Evolutionary conservation across 768 basidiomycete genomes (phyloP).

Genomic region (Boletus rubescentipes): DNA sequence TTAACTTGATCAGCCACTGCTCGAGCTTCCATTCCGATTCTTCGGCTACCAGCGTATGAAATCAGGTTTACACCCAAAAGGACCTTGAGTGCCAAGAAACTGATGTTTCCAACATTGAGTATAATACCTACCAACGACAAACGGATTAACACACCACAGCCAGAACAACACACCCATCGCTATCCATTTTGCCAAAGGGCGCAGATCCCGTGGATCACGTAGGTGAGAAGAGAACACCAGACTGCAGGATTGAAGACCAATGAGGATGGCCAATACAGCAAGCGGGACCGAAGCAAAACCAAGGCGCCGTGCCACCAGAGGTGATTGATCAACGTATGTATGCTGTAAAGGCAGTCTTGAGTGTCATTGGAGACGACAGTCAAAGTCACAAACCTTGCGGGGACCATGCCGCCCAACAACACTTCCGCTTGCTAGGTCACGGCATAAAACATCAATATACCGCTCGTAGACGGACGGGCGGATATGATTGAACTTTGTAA

Average conservation of each 20-base stretch:
- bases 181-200: conserved; percentile 56
- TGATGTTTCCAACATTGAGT: conserved; percentile 24
- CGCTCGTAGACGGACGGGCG: conserved; percentile 93
- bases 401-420: conserved; percentile 64
- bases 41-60: conserved; percentile 75
- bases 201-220: conserved; percentile 40
- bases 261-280: conserved; percentile 76
- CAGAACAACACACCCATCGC: conserved; percentile 70
- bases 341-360: conserved; percentile 47
- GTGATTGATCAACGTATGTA: conserved; percentile 93
- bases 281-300: conserved; percentile 94
- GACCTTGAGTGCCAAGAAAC: conserved; percentile 84
- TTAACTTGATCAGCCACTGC: conserved; percentile 76
- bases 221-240: conserved; percentile 54
- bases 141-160: conserved; percentile 69
- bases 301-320: conserved; percentile 87
- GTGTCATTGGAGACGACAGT: neutral
- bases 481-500: conserved; percentile 99
- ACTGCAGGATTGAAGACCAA: conserved; percentile 69
- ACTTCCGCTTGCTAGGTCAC: conserved; percentile 82
- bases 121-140: neutral
- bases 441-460: conserved; percentile 93
- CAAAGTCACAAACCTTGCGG: conserved; percentile 54
- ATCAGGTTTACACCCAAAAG: conserved; percentile 89
- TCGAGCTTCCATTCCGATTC: conserved; percentile 75